phyloP scores from a whole-genome alignment of 2,329 filamentous ascomycete genomes.

The Diaporthe sp. region DNA sequence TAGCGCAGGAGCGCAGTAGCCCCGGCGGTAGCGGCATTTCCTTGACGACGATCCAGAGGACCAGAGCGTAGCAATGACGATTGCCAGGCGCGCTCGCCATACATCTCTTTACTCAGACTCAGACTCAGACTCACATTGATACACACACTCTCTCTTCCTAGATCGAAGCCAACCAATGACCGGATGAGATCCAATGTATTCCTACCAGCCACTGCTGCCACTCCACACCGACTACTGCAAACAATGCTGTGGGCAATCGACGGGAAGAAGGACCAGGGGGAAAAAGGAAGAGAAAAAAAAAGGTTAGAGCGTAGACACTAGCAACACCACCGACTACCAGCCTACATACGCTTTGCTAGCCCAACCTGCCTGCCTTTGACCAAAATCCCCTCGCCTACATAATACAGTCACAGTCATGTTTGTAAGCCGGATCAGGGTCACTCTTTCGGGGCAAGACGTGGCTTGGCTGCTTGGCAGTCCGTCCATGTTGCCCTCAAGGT shows the following conservation, averaged over 20 bases:
- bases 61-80: conserved; percentile 12
- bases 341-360: not conserved
- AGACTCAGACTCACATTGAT: no score
- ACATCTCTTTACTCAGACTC: not conserved
- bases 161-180: not conserved
- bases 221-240: not conserved
- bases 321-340: not conserved
- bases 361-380: not conserved
- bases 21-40: conserved; percentile 1
- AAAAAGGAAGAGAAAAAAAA: not conserved
- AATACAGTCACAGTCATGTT: not conserved
- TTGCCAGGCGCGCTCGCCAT: not conserved
- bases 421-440: conserved; percentile 17
- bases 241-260: not conserved
- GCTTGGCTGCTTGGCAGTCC: conserved; percentile 16
- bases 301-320: not conserved
- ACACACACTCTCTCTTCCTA: not conserved
- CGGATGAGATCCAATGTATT: not conserved
- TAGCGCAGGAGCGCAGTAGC: not conserved
- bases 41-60: not conserved
- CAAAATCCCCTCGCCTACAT: not conserved
- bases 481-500: conserved; percentile 13
- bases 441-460: conserved; percentile 20
- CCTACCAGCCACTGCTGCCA: not conserved
- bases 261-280: not conserved